Conservation (phyloP, 2,329 filamentous ascomycete species). For the Pseudogymnoascus verrucosus region DNA sequence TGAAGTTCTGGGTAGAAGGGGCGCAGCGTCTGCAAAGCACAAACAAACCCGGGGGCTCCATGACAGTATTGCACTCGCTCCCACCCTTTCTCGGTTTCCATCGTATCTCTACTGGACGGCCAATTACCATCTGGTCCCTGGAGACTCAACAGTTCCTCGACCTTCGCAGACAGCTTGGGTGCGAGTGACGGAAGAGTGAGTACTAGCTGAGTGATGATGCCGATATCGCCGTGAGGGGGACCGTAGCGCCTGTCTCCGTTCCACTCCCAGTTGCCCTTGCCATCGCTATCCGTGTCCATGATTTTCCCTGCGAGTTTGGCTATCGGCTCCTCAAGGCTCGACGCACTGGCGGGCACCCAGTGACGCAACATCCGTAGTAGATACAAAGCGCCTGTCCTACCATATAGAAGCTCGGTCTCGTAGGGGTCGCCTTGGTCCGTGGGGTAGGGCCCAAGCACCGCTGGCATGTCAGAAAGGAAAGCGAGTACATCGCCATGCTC, state of each 20-base stretch:
- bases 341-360: constrained; percentile 39
- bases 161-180: constrained; percentile 41
- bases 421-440: background rate
- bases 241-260: constrained; percentile 55
- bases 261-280: constrained; percentile 49
- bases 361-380: constrained; percentile 50
- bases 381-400: constrained; percentile 60
- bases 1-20: constrained; percentile 47
- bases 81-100: background rate
- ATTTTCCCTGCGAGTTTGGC: constrained; percentile 51
- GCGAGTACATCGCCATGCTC: background rate
- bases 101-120: constrained; percentile 27
- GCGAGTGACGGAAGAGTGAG: constrained; percentile 38
- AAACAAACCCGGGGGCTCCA: constrained; percentile 55
- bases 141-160: constrained; percentile 48
- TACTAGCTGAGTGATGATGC: constrained; percentile 62
- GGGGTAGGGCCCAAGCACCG: background rate
- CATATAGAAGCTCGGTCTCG: constrained; percentile 39
- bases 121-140: constrained; percentile 58
- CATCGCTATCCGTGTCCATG: constrained; percentile 38
- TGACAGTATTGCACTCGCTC: constrained; percentile 57
- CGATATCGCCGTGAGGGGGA: constrained; percentile 59
- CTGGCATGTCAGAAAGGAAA: background rate
- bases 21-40: constrained; percentile 47
- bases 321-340: constrained; percentile 45